Conservation (phyloP, 2,329 filamentous ascomycete genomes). For the Coniochaeta sp. region DNA sequence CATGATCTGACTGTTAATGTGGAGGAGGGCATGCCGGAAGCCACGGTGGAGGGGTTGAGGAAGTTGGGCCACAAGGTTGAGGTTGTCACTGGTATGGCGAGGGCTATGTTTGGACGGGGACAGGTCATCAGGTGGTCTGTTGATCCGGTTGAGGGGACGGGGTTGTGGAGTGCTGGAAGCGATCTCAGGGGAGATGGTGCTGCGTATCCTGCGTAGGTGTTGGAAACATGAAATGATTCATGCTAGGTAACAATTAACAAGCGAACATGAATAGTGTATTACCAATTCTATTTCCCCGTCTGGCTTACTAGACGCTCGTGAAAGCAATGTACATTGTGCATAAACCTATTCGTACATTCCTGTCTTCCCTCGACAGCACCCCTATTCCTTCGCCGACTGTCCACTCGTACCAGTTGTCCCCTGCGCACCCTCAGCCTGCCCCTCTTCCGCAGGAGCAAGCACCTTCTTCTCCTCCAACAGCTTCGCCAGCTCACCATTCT, state of each 20-base stretch:
- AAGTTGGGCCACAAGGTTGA: slow-evolving; percentile 66
- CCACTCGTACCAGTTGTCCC: not conserved
- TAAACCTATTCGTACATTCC: not conserved
- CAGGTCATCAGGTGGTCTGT: slow-evolving; percentile 76
- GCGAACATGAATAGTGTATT: not conserved
- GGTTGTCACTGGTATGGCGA: slow-evolving; percentile 56
- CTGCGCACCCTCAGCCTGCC: not conserved
- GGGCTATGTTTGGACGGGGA: slow-evolving; percentile 73
- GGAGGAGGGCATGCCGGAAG: slow-evolving; percentile 71
- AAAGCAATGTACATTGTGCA: not conserved
- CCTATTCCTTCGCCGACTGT: not conserved
- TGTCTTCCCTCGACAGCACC: not conserved
- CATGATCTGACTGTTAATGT: slow-evolving; percentile 62
- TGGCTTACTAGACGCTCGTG: not conserved
- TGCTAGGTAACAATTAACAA: not conserved
- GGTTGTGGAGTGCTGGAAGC: slow-evolving; percentile 82
- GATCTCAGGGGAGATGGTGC: slow-evolving; percentile 80
- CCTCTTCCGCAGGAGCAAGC: slow-evolving; percentile 51
- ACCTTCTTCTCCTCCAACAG: slow-evolving; percentile 87
- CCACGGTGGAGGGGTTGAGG: slow-evolving; percentile 59
- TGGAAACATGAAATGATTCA: slow-evolving; percentile 4
- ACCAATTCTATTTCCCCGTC: no score
- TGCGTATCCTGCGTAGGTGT: slow-evolving; percentile 46
- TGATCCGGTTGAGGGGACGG: slow-evolving; percentile 58
- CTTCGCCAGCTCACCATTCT: slow-evolving; percentile 88